These are phyloP conservation scores for Diplodia scrobiculata DNA, from an alignment of 2,329 filamentous ascomycete genomes.

Conservation along the genomic window DNA sequence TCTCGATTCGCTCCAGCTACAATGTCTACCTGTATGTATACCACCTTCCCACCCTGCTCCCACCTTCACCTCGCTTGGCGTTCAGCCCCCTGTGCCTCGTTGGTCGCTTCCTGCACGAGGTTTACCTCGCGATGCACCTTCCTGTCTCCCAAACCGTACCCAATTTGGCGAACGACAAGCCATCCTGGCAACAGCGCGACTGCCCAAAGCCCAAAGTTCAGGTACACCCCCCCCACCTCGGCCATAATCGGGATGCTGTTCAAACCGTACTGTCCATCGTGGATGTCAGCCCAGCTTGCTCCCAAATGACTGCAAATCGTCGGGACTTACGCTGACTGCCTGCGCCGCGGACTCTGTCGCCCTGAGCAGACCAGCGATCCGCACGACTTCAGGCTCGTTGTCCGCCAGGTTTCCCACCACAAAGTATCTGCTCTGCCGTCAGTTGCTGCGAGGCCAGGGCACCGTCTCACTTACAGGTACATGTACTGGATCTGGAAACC, in stretches of 20 bases:
- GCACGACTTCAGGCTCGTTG: conserved; percentile 64
- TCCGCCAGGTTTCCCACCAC: conserved; percentile 67
- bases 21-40: neutral
- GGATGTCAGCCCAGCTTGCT: neutral
- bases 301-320: neutral
- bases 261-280: conserved; percentile 58
- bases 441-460: neutral
- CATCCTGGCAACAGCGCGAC: conserved; percentile 66
- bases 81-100: neutral
- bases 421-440: conserved; percentile 59
- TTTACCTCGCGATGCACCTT: conserved; percentile 22
- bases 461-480: conserved; percentile 55
- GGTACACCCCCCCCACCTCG: conserved; percentile 66
- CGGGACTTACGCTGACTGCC: conserved; percentile 56
- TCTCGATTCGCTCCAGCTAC: neutral
- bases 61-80: neutral
- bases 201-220: conserved; percentile 71
- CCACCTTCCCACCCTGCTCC: neutral
- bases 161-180: conserved; percentile 58
- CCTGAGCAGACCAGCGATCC: conserved; percentile 67
- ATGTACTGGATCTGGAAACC: conserved; percentile 75
- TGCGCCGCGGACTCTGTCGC: conserved; percentile 74
- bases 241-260: conserved; percentile 64
- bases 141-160: conserved; percentile 17
- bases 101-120: neutral